Evolutionary conservation across 768 basidiomycete genomes (phyloP).

Genomic region (Kwoniella dendrophila): DNA sequence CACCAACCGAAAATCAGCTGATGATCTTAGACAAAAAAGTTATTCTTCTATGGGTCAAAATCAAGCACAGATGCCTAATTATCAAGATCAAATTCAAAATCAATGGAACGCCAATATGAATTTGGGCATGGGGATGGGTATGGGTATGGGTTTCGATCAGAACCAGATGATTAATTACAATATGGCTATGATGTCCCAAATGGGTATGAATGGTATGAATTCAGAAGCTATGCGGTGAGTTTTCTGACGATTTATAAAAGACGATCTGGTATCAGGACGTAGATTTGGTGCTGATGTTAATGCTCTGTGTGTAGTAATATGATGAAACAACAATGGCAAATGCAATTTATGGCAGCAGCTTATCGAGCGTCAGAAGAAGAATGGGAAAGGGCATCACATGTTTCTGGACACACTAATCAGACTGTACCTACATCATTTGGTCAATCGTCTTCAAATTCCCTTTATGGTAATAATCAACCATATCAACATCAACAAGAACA

Average conservation of each 20-base stretch:
- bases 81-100: neutral
- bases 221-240: conserved; percentile 26
- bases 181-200: conserved; percentile 5
- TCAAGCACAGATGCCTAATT: neutral
- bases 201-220: conserved; percentile 14
- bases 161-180: conserved; percentile 4
- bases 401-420: conserved; percentile 17
- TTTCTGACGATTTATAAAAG: too few relatives aligned
- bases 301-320: conserved; percentile 33
- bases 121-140: too few relatives aligned
- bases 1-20: too few relatives aligned
- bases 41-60: conserved; percentile 8
- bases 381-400: conserved; percentile 41
- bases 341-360: conserved; percentile 48
- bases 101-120: neutral
- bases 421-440: conserved; percentile 17
- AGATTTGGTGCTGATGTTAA: too few relatives aligned
- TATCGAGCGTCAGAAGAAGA: conserved; percentile 46
- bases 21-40: conserved; percentile 8
- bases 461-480: too few relatives aligned
- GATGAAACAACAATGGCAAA: conserved; percentile 50
- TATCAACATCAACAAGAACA: too few relatives aligned
- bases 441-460: neutral
- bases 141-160: neutral
- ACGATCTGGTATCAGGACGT: too few relatives aligned